A percentile compares a stretch with the other conserved stretches of the same genome.
Evolutionary conservation across 768 basidiomycete genomes (phyloP).

Genomic region (Rhodotorula babjevae): DNA sequence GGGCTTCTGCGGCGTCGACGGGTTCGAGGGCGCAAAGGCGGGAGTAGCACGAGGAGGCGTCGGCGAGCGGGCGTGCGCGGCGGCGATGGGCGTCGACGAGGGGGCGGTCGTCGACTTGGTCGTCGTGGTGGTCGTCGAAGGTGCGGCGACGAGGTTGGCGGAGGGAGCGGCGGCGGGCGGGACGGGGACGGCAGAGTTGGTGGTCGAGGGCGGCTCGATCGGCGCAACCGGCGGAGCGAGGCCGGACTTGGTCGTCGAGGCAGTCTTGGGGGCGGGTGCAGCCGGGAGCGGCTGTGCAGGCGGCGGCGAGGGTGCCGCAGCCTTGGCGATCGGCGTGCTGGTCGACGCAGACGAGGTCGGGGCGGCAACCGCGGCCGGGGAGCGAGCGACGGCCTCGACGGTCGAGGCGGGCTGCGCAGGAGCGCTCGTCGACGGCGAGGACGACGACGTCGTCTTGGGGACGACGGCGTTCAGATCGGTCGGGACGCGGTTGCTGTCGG

Average conservation of each 20-base stretch:
- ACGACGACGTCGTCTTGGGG: not conserved
- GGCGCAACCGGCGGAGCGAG: not conserved
- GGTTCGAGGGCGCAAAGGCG: not conserved
- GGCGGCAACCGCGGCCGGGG: not conserved
- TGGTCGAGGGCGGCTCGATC: not conserved
- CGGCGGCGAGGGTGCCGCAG: not conserved
- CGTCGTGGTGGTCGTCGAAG: not conserved
- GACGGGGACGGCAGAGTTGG: not conserved
- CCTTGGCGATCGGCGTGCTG: too few species aligned
- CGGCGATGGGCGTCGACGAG: not conserved
- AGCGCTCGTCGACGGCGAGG: not conserved
- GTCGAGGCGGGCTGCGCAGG: not conserved
- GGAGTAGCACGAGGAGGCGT: not conserved
- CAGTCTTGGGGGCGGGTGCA: not conserved
- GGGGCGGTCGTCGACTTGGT: not conserved
- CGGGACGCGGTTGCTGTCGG: not conserved
- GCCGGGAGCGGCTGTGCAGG: not conserved
- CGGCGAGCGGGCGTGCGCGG: not conserved
- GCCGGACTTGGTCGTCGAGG: not conserved
- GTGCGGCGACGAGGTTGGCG: too few species aligned
- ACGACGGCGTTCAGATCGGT: not conserved
- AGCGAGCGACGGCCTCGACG: not conserved
- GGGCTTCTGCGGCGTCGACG: not conserved
- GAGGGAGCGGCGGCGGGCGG: not conserved
- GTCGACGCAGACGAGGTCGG: not conserved